A percentile compares a stretch with the other conserved stretches of the same genome.
phyloP scores from a whole-genome alignment of 352 stramenopile genomes.

The Globisporangium megalacanthum region DNA sequence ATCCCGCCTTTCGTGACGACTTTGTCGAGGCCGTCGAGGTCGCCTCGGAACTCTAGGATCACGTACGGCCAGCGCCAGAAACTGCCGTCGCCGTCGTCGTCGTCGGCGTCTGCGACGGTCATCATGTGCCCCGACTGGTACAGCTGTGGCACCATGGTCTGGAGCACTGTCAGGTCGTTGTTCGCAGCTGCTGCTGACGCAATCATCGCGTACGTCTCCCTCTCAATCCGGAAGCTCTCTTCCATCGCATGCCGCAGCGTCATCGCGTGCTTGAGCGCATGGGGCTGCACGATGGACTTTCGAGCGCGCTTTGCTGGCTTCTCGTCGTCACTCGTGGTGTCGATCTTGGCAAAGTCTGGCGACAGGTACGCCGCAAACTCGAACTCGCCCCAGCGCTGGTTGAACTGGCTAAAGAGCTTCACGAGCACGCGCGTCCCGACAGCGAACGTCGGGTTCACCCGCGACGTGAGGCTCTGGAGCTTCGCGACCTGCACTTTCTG shows the following conservation, averaged over 20 bases:
- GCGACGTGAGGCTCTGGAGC: conserved; percentile 62
- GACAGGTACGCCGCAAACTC: conserved; percentile 63
- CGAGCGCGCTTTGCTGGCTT: conserved; percentile 37
- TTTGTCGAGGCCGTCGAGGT: conserved; percentile 41
- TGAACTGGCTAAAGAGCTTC: conserved; percentile 85
- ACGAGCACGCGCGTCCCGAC: conserved; percentile 52
- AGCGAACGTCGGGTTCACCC: conserved; percentile 74
- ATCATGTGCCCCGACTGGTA: conserved; percentile 49
- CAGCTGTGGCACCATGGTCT: conserved; percentile 35
- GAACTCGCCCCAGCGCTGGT: conserved; percentile 78
- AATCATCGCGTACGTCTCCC: conserved; percentile 52
- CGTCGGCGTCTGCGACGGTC: conserved; percentile 57
- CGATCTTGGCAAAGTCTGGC: conserved; percentile 31
- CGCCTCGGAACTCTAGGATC: conserved; percentile 61
- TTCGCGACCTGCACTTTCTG: conserved; percentile 30
- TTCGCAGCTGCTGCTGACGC: conserved; percentile 4
- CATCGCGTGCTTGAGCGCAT: conserved; percentile 55
- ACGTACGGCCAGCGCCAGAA: conserved; percentile 87
- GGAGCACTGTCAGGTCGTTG: conserved; percentile 20
- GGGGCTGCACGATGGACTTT: conserved; percentile 27
- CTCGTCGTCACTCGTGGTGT: conserved; percentile 1
- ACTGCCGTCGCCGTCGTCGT: conserved; percentile 50
- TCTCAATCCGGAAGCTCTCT: conserved; percentile 68
- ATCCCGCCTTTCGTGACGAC: conserved; percentile 48
- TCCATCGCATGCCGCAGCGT: conserved; percentile 68